Evolutionary conservation across 1,139 yeast species (phyloP), one percentile per base, ranked within the genome.

Genomic region (Scheffersomyces quercinus): DNA sequence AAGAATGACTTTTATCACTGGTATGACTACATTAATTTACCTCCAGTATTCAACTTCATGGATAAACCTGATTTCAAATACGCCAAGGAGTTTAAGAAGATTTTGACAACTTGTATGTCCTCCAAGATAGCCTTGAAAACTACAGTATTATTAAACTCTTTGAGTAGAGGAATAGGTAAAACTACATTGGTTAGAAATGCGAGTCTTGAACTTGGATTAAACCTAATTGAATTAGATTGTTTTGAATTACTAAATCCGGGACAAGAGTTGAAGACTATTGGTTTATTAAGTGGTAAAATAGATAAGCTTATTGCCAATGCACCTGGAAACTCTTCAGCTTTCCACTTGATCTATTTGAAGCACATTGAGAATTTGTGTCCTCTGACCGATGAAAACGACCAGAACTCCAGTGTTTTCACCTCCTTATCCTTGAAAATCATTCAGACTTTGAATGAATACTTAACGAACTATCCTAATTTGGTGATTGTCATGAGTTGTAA

Each of bases 111-210:
- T 35, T 65, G 79, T 38, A 48, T 67, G 43, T 65, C 48, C 61
- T 68, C 63, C 40, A 59, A 59, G 60, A 55, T 68, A 10, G 61
- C 72, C 5, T 60, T 88, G 36, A 77, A 75, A 41, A 85, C 95
- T 0, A 76, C 89, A 0, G 70, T 90, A 0, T 60, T 91, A 29
- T 60, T 93, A 28, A 79, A 78, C 40, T 88, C 97, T 2, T 70
- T 82, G 58, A 79, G 83, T 29, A 71, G 95, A 42, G 91, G 88
- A 5, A 81, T 88, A 7, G 99, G 99, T 0, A 93, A 93, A 56
- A 62, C 85, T 0, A 80, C 85, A 0, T 59, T 87, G 31, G 79
- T 88, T 0, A 65, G 77, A 43, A 78, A 80, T 45, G 58, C 83
- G 1, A 75, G 87, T 0, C 63, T 70, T 6, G 79, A 79, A 33